Base-by-base conservation (phyloP, 2,329 filamentous ascomycete genomes). In the Tetracladium maxilliforme region DNA sequence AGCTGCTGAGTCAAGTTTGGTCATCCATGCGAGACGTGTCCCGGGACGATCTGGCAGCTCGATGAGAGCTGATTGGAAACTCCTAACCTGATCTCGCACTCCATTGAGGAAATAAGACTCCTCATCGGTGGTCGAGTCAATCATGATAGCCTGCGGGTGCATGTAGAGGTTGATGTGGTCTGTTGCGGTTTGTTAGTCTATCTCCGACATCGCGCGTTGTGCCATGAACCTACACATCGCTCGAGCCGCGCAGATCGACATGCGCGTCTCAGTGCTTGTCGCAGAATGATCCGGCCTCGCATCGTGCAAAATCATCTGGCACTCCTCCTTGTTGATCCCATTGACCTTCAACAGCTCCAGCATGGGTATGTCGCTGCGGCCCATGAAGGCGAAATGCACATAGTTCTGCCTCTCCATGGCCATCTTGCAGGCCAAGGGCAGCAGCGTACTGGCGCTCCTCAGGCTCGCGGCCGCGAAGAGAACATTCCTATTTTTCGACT, bases 361-460 rank as follows among this genome's bases (percentile, higher is more conserved):
- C 25, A 92, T 49, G 0, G 67, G 54, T 25, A 93, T 64, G 9
- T 74, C 65, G 31, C 73, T 76, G 30, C 76, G 64, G 24, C 84
- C 77, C 52, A 92, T 64, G 4, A 95, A 51, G 0, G 70, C 76
- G 43, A 92, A 76, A 45, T 95, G 87, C 7, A 94, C 83, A 33
- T 71, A 64, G 41, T 71, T 92, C 30, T 65, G 59, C 28, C 66
- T 61, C 47, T 72, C 64, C 13, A 48, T 48, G 6, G 73, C 74
- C 86, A 94, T 94, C 39, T 81, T 69, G 48, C 90, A 95, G 6
- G 86, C 82, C 43, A 93, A 58, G 1, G 84, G 83, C 16, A 93
- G 54, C 26, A 94, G 47, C 16, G 66, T 64, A 0, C 80, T 65
- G 10, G 73, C 70, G 42, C 81, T 90, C 45, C 67, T 67, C 25